These are phyloP conservation scores for Pigoraptor vietnamica DNA, from an alignment of 78 protist genomes.

Conservation along the genomic window DNA sequence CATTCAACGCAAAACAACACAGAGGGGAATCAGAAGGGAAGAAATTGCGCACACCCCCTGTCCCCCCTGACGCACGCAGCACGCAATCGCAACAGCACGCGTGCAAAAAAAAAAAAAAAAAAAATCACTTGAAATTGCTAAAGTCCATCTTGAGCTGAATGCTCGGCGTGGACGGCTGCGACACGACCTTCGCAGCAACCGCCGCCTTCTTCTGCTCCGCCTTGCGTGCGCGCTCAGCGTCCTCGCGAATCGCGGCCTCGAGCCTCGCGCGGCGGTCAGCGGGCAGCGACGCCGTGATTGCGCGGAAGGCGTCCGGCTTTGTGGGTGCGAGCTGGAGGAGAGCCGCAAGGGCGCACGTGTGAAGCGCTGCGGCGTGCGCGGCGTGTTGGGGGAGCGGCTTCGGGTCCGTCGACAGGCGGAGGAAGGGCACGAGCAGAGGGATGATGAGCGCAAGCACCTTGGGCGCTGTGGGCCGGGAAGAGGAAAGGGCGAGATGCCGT, in stretches of 20 bases:
- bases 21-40: too few relatives aligned
- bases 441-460: background rate
- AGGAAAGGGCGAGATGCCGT: background rate
- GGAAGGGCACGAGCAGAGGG: background rate
- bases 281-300: background rate
- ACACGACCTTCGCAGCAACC: background rate
- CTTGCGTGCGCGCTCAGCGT: background rate
- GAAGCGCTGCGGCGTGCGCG: background rate
- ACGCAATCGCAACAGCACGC: too few relatives aligned
- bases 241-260: background rate
- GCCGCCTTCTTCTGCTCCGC: background rate
- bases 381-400: background rate
- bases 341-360: background rate
- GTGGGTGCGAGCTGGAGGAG: background rate
- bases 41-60: too few relatives aligned
- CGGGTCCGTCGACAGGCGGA: background rate
- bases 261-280: background rate
- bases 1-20: too few relatives aligned
- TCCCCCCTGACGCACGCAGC: too few relatives aligned
- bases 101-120: too few relatives aligned
- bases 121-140: background rate
- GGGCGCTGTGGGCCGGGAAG: background rate
- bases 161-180: background rate
- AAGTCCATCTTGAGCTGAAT: conserved; percentile 12
- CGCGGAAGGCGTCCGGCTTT: background rate